Percentiles rank a stretch among this genome's conserved stretches.
Evolutionary conservation across 345 rosid genomes (phyloP).

Genomic region (Limnanthes douglasii): DNA sequence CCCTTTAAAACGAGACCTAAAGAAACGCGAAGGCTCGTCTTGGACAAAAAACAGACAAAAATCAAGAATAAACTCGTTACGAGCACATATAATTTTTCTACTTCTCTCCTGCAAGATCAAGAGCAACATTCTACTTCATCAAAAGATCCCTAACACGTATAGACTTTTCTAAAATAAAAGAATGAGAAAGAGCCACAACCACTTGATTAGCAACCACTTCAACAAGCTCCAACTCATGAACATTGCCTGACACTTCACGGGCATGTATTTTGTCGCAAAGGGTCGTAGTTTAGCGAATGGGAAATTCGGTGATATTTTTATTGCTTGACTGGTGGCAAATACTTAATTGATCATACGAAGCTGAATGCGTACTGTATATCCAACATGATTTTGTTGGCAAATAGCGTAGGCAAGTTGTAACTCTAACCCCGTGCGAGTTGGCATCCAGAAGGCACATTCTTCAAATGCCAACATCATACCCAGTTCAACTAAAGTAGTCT

Average conservation of each 20-base stretch:
- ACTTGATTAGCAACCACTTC: slow-evolving; percentile 84
- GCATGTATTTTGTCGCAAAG: slow-evolving; percentile 39
- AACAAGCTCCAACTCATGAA: slow-evolving; percentile 67
- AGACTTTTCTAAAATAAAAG: slow-evolving; percentile 75
- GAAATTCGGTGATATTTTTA: slow-evolving; percentile 55
- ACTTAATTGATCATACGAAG: slow-evolving; percentile 68
- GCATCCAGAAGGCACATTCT: slow-evolving; percentile 89
- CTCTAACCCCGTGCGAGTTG: slow-evolving; percentile 70
- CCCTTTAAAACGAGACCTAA: too few relatives aligned
- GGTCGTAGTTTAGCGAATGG: slow-evolving; percentile 58
- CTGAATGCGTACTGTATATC: slow-evolving; percentile 63
- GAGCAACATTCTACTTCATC: too few relatives aligned
- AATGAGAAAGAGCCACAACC: slow-evolving; percentile 77
- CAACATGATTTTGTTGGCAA: slow-evolving; percentile 62
- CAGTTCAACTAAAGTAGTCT: slow-evolving; percentile 56
- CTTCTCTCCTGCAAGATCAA: slow-evolving; percentile 64
- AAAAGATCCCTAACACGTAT: slow-evolving; percentile 79
- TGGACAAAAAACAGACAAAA: too few relatives aligned
- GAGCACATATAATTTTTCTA: slow-evolving; percentile 69
- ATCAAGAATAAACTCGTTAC: slow-evolving; percentile 73
- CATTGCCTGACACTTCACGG: slow-evolving; percentile 75
- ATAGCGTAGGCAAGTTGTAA: slow-evolving; percentile 71
- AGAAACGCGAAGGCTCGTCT: too few relatives aligned
- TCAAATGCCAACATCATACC: slow-evolving; percentile 56
- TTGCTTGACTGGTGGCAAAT: slow-evolving; percentile 32